Evolutionary conservation across 1,284 basidiomycete species (phyloP).

Genomic region (Trametes sp.): DNA sequence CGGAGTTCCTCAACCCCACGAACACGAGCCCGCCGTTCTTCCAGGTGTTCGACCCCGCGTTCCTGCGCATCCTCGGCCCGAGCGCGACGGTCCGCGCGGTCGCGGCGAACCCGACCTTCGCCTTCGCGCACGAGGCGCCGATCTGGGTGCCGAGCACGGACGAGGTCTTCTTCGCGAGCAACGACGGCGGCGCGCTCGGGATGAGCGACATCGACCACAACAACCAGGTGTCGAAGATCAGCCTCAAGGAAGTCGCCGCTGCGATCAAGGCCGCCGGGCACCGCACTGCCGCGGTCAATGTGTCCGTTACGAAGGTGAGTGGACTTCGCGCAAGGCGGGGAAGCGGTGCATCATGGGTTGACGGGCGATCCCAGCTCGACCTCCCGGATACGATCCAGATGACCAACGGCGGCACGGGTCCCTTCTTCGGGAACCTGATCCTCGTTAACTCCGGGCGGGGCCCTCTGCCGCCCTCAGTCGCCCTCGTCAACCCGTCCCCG

Average conservation of each 20-base stretch:
- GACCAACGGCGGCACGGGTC: slow-evolving; percentile 81
- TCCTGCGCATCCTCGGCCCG: slow-evolving; percentile 65
- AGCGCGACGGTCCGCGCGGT: slow-evolving; percentile 65
- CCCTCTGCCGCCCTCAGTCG: slow-evolving; percentile 65
- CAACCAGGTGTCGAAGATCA: slow-evolving; percentile 50
- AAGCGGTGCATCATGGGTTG: background rate
- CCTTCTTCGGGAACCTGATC: slow-evolving; percentile 66
- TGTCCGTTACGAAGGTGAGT: slow-evolving; percentile 61
- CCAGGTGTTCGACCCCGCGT: slow-evolving; percentile 70
- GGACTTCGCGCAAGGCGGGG: background rate
- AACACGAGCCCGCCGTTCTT: slow-evolving; percentile 64
- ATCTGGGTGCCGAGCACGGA: slow-evolving; percentile 67
- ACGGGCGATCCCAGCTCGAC: slow-evolving; percentile 47
- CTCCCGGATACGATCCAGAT: slow-evolving; percentile 63
- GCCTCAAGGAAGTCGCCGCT: slow-evolving; percentile 44
- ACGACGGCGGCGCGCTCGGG: slow-evolving; percentile 52
- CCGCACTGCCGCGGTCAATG: slow-evolving; percentile 52
- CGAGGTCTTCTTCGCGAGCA: slow-evolving; percentile 60
- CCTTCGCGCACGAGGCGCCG: slow-evolving; percentile 80
- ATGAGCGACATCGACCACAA: slow-evolving; percentile 53
- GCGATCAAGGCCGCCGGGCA: slow-evolving; percentile 40
- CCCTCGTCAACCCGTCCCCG: slow-evolving; percentile 66
- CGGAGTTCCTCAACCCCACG: slow-evolving; percentile 48
- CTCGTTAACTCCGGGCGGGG: slow-evolving; percentile 76
- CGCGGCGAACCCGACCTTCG: slow-evolving; percentile 63